A percentile compares a stretch with the other conserved stretches of the same genome.
phyloP scores from a whole-genome alignment of 208 protist species.

The Polymyxa betae region DNA sequence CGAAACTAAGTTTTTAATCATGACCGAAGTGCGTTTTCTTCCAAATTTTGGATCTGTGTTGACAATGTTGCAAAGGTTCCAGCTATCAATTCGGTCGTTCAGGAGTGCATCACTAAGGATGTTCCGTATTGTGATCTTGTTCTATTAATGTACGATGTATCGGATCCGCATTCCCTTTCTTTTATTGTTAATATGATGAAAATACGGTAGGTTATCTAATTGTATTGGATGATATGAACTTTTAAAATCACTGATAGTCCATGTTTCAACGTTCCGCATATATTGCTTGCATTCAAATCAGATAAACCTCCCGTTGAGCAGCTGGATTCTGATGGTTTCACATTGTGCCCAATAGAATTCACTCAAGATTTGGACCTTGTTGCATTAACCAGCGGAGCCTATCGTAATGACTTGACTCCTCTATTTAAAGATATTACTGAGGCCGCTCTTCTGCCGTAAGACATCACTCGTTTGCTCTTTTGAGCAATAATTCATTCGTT shows the following conservation, averaged over 20 bases:
- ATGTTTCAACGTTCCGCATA: slow-evolving; percentile 16
- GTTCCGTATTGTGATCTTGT: slow-evolving; percentile 29
- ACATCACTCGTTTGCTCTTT: not conserved
- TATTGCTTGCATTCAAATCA: slow-evolving; percentile 23
- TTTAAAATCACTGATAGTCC: not conserved
- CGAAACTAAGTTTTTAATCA: slow-evolving; percentile 28
- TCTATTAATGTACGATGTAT: slow-evolving; percentile 20
- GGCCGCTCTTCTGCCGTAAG: slow-evolving; percentile 31
- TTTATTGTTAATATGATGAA: not conserved
- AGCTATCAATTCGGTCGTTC: not conserved
- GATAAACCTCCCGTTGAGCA: slow-evolving; percentile 27
- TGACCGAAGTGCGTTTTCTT: not conserved
- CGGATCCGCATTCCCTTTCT: slow-evolving; percentile 17
- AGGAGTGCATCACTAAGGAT: not conserved
- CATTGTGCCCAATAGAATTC: not conserved
- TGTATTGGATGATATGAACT: not conserved
- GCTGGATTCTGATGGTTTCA: not conserved
- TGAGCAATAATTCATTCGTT: not conserved
- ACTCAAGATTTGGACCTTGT: not conserved
- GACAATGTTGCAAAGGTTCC: slow-evolving; percentile 31
- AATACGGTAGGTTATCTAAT: not conserved
- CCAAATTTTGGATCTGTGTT: not conserved
- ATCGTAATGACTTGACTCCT: not conserved
- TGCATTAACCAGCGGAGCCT: not conserved
- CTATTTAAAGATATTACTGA: not conserved